These are phyloP conservation scores for Drechslerella stenobrocha DNA, from an alignment of 2,329 filamentous ascomycete species.

Conservation along the genomic window DNA sequence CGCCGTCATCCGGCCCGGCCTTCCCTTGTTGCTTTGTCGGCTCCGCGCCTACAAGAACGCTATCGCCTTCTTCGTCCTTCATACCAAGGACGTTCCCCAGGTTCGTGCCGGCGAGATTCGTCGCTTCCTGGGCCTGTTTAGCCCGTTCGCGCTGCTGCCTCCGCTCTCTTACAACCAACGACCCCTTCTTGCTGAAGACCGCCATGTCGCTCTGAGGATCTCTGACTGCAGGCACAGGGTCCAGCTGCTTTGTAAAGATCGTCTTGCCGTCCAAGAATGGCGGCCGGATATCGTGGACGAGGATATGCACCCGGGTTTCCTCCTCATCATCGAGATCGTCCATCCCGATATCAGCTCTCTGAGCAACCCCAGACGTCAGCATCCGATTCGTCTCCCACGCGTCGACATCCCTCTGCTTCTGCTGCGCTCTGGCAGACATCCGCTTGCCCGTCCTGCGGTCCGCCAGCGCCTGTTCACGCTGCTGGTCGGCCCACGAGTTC, in stretches of 20 bases:
- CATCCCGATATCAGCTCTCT: constrained; percentile 75
- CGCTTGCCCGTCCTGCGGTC: constrained; percentile 78
- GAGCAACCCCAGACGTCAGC: constrained; percentile 93
- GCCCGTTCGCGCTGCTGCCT: constrained; percentile 90
- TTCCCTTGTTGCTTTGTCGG: constrained; percentile 60
- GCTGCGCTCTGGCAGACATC: constrained; percentile 72
- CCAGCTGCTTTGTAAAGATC: constrained; percentile 95
- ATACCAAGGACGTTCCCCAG: constrained; percentile 94
- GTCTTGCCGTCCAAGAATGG: constrained; percentile 93
- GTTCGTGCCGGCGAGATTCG: constrained; percentile 85
- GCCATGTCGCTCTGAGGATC: constrained; percentile 99
- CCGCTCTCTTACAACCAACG: constrained; percentile 85
- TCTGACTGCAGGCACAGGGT: constrained; percentile 87
- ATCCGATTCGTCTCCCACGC: constrained; percentile 99
- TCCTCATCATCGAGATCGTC: constrained; percentile 93
- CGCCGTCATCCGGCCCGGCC: constrained; percentile 68
- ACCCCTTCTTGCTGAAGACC: constrained; percentile 93
- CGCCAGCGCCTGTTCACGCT: constrained; percentile 71
- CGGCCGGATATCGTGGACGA: constrained; percentile 90
- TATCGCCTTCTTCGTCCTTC: constrained; percentile 86
- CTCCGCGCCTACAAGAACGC: constrained; percentile 64
- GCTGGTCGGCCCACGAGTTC: constrained; percentile 72
- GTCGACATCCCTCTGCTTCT: constrained; percentile 92
- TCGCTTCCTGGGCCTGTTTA: constrained; percentile 91
- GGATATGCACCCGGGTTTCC: constrained; percentile 79